Percentiles rank a stretch among this genome's conserved stretches.
phyloP scores from a whole-genome alignment of 2,329 filamentous ascomycete species.

The Magnaporthiopsis incrustans region DNA sequence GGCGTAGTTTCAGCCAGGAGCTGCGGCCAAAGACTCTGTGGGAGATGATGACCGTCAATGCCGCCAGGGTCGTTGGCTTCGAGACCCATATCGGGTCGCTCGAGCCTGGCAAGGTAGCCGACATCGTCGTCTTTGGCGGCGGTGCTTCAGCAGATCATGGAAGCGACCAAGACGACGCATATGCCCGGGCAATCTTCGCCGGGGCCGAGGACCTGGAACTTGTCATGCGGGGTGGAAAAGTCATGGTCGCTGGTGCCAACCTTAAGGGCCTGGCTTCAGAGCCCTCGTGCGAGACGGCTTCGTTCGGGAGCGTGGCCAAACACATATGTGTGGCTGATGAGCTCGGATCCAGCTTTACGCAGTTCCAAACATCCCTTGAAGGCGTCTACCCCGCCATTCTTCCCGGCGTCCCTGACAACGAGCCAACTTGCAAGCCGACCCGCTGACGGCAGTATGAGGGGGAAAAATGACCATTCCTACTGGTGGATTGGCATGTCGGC shows the following conservation, averaged over 20 bases:
- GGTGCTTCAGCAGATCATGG: not conserved
- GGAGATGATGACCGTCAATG: constrained; percentile 34
- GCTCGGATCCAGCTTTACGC: constrained; percentile 15
- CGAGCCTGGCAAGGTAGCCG: constrained; percentile 31
- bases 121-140: constrained; percentile 32
- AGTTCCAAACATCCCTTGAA: constrained; percentile 13
- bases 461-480: not conserved
- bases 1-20: constrained; percentile 10
- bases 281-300: constrained; percentile 13
- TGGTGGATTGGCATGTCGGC: not conserved
- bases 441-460: not conserved
- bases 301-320: constrained; percentile 15
- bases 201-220: constrained; percentile 18
- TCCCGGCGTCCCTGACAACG: constrained; percentile 11
- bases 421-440: constrained; percentile 17
- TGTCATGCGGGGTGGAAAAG: constrained; percentile 19
- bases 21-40: constrained; percentile 17
- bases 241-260: constrained; percentile 14
- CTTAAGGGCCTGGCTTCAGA: constrained; percentile 10
- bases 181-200: constrained; percentile 16
- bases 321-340: constrained; percentile 17
- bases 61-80: constrained; percentile 30
- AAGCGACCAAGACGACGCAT: constrained; percentile 9
- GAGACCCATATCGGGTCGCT: constrained; percentile 31
- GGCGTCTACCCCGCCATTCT: constrained; percentile 18